Evolutionary conservation across 129 eudicot genomes (phyloP).

Genomic region (Mikania micrantha): DNA sequence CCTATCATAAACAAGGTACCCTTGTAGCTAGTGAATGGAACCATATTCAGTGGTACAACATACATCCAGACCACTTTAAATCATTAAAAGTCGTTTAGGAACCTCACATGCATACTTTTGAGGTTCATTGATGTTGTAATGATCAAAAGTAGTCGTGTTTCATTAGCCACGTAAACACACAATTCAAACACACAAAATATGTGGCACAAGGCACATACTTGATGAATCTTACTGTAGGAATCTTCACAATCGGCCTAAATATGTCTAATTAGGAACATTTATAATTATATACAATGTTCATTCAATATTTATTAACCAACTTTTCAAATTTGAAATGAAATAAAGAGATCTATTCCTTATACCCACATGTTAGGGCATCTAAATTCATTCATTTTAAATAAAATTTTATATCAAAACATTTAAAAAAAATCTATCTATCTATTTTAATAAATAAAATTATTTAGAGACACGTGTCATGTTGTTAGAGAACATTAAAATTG

Average conservation of each 20-base stretch:
- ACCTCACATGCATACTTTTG: constrained; percentile 31
- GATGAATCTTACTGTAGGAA: constrained; percentile 24
- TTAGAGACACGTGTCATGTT: no score
- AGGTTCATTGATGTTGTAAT: constrained; percentile 18
- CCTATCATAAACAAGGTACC: not conserved
- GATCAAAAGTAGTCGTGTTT: constrained; percentile 9
- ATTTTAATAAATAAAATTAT: no score
- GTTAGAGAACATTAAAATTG: no score
- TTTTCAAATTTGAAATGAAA: not conserved
- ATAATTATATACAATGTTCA: not conserved
- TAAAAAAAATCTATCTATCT: no score
- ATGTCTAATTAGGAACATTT: no score
- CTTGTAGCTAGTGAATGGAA: constrained; percentile 23
- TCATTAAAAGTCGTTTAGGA: constrained; percentile 16
- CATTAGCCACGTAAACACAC: constrained; percentile 22
- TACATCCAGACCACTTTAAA: constrained; percentile 30
- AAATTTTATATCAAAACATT: no score
- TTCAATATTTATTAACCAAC: not conserved
- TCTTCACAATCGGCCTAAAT: constrained; percentile 6
- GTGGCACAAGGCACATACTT: constrained; percentile 23
- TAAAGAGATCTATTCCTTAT: no score
- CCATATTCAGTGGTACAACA: constrained; percentile 37
- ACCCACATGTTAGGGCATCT: no score
- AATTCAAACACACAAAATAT: constrained; percentile 6
- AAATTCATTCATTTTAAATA: no score